A percentile compares a stretch with the other conserved stretches of the same genome.
phyloP scores from a whole-genome alignment of 768 basidiomycete genomes.

The Tricholoma furcatifolium region DNA sequence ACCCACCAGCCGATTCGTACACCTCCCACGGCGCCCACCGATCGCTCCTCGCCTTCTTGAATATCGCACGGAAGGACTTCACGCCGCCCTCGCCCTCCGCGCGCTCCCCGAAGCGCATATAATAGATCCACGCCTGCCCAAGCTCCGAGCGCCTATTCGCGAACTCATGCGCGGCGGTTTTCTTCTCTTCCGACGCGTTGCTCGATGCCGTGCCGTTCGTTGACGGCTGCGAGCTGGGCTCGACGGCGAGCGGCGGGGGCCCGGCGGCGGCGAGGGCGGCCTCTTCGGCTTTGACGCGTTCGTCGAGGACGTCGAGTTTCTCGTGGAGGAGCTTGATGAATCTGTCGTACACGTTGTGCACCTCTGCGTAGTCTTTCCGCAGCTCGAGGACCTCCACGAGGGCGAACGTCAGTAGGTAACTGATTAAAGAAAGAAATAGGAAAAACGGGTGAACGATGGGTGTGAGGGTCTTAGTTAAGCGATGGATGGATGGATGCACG shows the following conservation, averaged over 20 bases:
- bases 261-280: conserved; percentile 16
- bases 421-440: conserved; percentile 35
- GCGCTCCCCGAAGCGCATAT: conserved; percentile 89
- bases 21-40: conserved; percentile 87
- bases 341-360: conserved; percentile 69
- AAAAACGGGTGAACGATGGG: neutral
- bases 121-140: conserved; percentile 81
- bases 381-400: conserved; percentile 73
- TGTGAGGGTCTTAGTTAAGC: too few relatives aligned
- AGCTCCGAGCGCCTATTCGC: conserved; percentile 65
- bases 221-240: conserved; percentile 1
- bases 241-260: conserved; percentile 9
- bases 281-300: conserved; percentile 34
- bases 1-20: conserved; percentile 85
- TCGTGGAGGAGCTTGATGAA: conserved; percentile 65
- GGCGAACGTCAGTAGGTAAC: conserved; percentile 89
- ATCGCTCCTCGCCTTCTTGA: conserved; percentile 77
- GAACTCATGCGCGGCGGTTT: conserved; percentile 52
- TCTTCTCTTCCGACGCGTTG: conserved; percentile 53
- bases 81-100: conserved; percentile 90
- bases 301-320: conserved; percentile 49
- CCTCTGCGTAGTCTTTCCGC: conserved; percentile 58
- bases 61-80: conserved; percentile 73
- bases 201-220: conserved; percentile 31
- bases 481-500: conserved; percentile 10